Percentiles rank a stretch among this genome's conserved stretches.
These are phyloP conservation scores for Didymellaceae sp. DNA, from an alignment of 2,329 filamentous ascomycete species.

Conservation along the genomic window DNA sequence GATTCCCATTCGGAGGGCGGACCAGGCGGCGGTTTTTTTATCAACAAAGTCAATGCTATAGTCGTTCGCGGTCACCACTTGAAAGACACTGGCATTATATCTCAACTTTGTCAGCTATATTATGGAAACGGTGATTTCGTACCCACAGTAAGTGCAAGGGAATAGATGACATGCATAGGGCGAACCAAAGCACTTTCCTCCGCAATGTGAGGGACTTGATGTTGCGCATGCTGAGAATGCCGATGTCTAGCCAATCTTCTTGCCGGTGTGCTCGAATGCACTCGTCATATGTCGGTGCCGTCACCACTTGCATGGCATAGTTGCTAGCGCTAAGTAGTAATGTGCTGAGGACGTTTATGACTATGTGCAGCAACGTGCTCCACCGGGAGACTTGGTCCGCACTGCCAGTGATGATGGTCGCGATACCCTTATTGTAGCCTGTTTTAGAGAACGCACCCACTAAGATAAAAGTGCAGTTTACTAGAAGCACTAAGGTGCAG, in stretches of 20 bases:
- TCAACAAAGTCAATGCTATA: conserved; percentile 21
- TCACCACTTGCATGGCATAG: conserved; percentile 37
- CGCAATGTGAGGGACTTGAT: conserved; percentile 20
- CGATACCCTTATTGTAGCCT: conserved; percentile 4
- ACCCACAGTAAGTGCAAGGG: conserved; percentile 49
- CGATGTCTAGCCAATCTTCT: conserved; percentile 50
- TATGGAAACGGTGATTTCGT: too few relatives aligned
- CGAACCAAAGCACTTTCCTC: conserved; percentile 11
- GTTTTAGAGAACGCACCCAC: background rate
- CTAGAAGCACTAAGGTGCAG: conserved; percentile 20
- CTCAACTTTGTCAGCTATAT: conserved; percentile 11
- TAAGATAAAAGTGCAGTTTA: conserved; percentile 20
- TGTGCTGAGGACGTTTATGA: conserved; percentile 56
- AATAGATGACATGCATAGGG: conserved; percentile 37
- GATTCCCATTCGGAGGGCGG: too few relatives aligned
- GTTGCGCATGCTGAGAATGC: conserved; percentile 53
- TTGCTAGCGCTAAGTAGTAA: conserved; percentile 29
- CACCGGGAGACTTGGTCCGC: conserved; percentile 4
- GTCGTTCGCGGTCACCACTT: conserved; percentile 19
- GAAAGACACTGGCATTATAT: conserved; percentile 32
- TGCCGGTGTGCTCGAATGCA: conserved; percentile 30
- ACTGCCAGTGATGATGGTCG: background rate
- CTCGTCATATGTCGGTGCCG: conserved; percentile 29
- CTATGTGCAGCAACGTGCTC: conserved; percentile 49
- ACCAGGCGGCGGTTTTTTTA: background rate